A percentile compares a stretch with the other conserved stretches of the same genome.
Conservation (phyloP, 352 stramenopile genomes). For the Blastocystis sp. region DNA sequence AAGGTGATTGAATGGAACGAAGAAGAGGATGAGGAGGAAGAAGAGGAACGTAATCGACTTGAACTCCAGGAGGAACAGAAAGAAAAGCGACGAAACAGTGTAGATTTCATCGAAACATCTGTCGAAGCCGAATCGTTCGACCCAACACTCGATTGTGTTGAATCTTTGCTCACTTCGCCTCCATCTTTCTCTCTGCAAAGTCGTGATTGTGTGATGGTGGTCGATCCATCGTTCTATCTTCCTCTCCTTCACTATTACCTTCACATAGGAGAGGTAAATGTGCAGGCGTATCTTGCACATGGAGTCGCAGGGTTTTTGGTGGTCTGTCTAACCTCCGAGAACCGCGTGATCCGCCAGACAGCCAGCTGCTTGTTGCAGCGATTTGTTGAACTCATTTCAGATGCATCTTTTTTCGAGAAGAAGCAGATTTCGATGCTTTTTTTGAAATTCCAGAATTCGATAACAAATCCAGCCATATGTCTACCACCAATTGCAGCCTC, state of each 20-base stretch:
- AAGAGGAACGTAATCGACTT: neutral
- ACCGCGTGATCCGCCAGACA: neutral
- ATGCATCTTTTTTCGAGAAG: conserved; percentile 48
- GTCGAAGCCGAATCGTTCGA: neutral
- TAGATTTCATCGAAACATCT: neutral
- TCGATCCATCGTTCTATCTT: conserved; percentile 53
- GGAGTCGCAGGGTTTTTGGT: conserved; percentile 23
- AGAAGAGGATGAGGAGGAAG: conserved; percentile 9
- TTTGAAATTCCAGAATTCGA: conserved; percentile 47
- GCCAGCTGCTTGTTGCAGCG: neutral
- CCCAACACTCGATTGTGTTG: neutral
- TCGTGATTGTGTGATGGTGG: neutral
- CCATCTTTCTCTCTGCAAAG: neutral
- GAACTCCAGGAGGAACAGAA: neutral
- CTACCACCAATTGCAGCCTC: neutral
- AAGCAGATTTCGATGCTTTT: conserved; percentile 21
- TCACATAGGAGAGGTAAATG: neutral
- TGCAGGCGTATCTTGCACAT: neutral
- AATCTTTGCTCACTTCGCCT: neutral
- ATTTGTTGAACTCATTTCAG: conserved; percentile 4
- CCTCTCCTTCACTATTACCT: conserved; percentile 53
- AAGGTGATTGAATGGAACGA: neutral
- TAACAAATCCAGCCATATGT: neutral
- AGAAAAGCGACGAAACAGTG: neutral
- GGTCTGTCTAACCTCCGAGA: neutral